Evolutionary conservation across 1,139 yeast species (phyloP), one percentile per base, ranked within the genome.

Genomic region (Candida sanyaensis): DNA sequence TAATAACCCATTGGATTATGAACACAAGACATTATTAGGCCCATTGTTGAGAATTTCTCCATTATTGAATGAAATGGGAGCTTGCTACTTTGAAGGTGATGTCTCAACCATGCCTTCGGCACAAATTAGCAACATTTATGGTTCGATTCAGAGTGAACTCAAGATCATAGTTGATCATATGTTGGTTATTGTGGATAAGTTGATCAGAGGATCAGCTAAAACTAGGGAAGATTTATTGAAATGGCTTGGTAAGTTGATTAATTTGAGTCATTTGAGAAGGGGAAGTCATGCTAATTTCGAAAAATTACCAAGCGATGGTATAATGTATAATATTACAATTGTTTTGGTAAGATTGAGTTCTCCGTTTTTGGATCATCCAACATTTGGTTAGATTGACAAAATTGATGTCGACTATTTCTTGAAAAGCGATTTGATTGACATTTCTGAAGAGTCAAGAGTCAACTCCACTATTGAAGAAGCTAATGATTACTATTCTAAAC

Each of bases 191-290:
- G 67, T 84, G 46, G 88, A 91, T 61, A 84, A 81, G 58, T 78
- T 93, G 44, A 80, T 93, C n/a, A 78, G 98, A 53, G 88, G 92
- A 0, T 84, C 91, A 1, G 66, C 79, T 0, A 71, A 74, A 34
- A 79, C 96, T 0, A 77, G 98, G 54, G 70, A 69, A 37, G 83
- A 72, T 41, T 63, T 92, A 46, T 68, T 93, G 52, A 65, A 73
- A 46, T 91, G 86, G 77, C 82, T 92, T 64, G 87, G 87, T 2
- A 78, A 77, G 36, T 76, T 91, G 41, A 78, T 90, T 21, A 89
- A 92, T 59, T 75, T 81, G 50, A 91, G 92, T 63, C 97, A 92
- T 66, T 78, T 89, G 58, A 81, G 98, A 66, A 80, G 88, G 56
- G 97, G 97, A 42, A 84, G 88, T 56, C 96, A 88, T 64, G 88